A percentile compares a stretch with the other conserved stretches of the same genome.
These are phyloP conservation scores for Ilex paraguariensis DNA, from an alignment of 305 asterid species.

Conservation along the genomic window DNA sequence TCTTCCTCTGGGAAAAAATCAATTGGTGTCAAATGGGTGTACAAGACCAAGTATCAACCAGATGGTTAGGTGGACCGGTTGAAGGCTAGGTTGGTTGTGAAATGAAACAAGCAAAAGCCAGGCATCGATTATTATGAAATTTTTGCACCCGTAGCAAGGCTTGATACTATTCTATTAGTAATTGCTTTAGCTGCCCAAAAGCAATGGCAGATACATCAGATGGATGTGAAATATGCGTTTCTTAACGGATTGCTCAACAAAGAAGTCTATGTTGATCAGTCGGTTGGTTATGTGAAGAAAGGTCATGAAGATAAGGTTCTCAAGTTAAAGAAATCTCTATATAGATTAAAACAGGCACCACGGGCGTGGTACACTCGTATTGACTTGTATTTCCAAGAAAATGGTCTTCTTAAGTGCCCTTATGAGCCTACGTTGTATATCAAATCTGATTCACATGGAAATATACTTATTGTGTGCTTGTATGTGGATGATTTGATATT, in stretches of 20 bases:
- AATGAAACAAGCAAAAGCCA: background rate
- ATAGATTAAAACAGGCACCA: background rate
- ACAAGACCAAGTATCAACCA: background rate
- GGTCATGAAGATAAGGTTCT: background rate
- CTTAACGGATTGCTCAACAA: background rate
- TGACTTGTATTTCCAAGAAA: no score
- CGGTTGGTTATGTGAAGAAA: background rate
- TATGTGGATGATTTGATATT: background rate
- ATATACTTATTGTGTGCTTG: background rate
- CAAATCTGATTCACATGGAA: background rate
- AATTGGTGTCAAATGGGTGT: conserved; percentile 5
- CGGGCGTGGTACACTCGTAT: no score
- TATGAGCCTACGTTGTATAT: background rate
- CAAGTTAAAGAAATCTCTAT: no score
- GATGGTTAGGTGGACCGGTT: background rate
- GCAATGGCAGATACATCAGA: background rate
- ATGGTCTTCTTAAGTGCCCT: background rate
- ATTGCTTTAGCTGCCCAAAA: background rate
- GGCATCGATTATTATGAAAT: background rate
- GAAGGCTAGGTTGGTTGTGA: background rate
- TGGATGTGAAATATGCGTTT: background rate
- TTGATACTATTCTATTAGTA: background rate
- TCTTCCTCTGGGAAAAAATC: background rate
- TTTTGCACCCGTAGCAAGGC: background rate
- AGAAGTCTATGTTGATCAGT: background rate